phyloP scores from a whole-genome alignment of 768 basidiomycete genomes.

The Termitomyces sp. region DNA sequence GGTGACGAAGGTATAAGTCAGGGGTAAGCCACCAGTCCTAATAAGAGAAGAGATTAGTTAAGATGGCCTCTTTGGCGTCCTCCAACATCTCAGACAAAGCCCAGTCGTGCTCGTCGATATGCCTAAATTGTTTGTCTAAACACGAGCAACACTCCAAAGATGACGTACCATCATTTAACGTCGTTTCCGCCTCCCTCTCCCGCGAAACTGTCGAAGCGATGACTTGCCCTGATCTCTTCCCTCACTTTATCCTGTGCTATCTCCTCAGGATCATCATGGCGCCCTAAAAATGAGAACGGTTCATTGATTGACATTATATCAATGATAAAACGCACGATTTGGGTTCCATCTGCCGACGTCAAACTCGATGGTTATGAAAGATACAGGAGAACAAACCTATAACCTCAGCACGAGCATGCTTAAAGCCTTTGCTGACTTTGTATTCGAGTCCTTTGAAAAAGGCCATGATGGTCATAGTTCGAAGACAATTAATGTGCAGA shows the following conservation, averaged over 20 bases:
- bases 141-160: too few species aligned
- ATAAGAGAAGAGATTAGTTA: too few species aligned
- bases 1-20: conserved; percentile 90
- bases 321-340: conserved; percentile 31
- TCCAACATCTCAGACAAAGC: too few species aligned
- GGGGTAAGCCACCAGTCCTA: conserved; percentile 97
- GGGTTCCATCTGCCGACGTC: conserved; percentile 34
- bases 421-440: conserved; percentile 26
- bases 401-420: conserved; percentile 35
- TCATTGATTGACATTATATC: background rate
- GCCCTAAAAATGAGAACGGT: background rate
- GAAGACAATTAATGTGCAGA: background rate
- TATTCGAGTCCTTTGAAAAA: conserved; percentile 4
- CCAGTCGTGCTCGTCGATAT: too few species aligned
- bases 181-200: conserved; percentile 58
- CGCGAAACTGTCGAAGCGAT: conserved; percentile 88
- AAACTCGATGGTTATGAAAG: background rate
- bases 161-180: conserved; percentile 78
- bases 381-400: conserved; percentile 18
- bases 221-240: conserved; percentile 65
- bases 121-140: too few species aligned
- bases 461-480: conserved; percentile 7
- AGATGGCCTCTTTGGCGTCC: conserved; percentile 63
- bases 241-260: conserved; percentile 65
- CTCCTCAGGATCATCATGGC: conserved; percentile 61